Percentiles rank a stretch among this genome's conserved stretches.
Evolutionary conservation across 106 monocot genomes (phyloP).

Genomic region (Dendrobium nobile): DNA sequence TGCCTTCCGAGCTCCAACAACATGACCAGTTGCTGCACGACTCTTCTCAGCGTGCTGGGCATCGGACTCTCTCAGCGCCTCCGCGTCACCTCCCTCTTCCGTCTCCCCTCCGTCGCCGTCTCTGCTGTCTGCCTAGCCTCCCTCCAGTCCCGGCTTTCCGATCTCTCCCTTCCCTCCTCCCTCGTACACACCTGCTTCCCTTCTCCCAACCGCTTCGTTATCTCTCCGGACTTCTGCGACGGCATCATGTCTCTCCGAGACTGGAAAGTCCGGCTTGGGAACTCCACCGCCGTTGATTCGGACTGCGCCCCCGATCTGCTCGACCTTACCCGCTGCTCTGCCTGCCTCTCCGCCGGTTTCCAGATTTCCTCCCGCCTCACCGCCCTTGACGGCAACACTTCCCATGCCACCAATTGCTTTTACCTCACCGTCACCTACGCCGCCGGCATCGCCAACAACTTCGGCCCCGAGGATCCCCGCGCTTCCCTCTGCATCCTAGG

Average conservation of each 20-base stretch:
- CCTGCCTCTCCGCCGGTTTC: conserved; percentile 49
- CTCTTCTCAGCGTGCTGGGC: conserved; percentile 45
- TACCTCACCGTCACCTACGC: conserved; percentile 50
- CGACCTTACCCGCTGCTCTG: conserved; percentile 25
- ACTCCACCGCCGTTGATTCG: conserved; percentile 24
- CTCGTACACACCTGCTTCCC: conserved; percentile 46
- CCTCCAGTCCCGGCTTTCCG: conserved; percentile 37
- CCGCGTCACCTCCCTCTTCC: conserved; percentile 47
- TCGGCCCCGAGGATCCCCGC: conserved; percentile 36
- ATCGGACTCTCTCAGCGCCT: conserved; percentile 52
- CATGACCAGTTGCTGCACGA: conserved; percentile 56
- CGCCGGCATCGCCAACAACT: conserved; percentile 37
- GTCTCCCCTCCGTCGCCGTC: conserved; percentile 37
- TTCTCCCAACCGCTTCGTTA: conserved; percentile 32
- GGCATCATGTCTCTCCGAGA: conserved; percentile 35
- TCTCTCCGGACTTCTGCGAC: conserved; percentile 49
- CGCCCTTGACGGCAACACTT: conserved; percentile 49
- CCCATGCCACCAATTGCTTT: conserved; percentile 64
- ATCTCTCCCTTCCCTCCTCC: conserved; percentile 40
- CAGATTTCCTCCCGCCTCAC: conserved; percentile 32
- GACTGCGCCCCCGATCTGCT: conserved; percentile 38
- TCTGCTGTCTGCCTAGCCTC: conserved; percentile 46
- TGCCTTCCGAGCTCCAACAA: conserved; percentile 36
- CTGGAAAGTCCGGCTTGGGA: conserved; percentile 37
- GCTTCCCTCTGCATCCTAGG: conserved; percentile 43